A percentile compares a stretch with the other conserved stretches of the same genome.
phyloP scores from a whole-genome alignment of 1,139 yeast species.

The Suhomyces ambrosiae region DNA sequence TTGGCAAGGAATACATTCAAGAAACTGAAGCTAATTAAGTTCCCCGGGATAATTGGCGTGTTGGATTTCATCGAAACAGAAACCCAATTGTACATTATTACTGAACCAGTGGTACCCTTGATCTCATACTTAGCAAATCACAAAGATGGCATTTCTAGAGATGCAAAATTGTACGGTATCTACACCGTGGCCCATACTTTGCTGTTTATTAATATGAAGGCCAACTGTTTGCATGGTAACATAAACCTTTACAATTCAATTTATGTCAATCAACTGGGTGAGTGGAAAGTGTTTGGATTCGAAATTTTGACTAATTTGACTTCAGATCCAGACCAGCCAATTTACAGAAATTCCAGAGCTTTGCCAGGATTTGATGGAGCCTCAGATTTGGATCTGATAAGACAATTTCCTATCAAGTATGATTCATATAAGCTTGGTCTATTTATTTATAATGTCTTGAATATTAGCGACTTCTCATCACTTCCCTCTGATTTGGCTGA shows the following conservation, averaged over 20 bases:
- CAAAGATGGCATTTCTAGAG: conserved; percentile 26
- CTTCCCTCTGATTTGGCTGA: conserved; percentile 9
- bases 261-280: conserved; percentile 66
- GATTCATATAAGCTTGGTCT: conserved; percentile 70
- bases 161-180: conserved; percentile 59
- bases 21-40: conserved; percentile 65
- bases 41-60: conserved; percentile 76
- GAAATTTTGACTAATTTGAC: conserved; percentile 63
- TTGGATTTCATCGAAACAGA: conserved; percentile 74
- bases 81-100: conserved; percentile 62
- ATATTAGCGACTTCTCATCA: conserved; percentile 20
- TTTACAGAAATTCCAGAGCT: conserved; percentile 33
- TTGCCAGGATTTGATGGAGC: conserved; percentile 29
- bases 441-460: conserved; percentile 51
- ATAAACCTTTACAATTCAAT: conserved; percentile 55
- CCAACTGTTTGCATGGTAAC: conserved; percentile 67
- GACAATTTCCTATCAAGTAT: conserved; percentile 43
- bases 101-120: conserved; percentile 77
- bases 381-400: conserved; percentile 51
- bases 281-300: conserved; percentile 85
- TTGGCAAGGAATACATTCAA: conserved; percentile 67
- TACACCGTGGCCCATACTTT: conserved; percentile 58
- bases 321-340: conserved; percentile 53
- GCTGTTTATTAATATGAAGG: conserved; percentile 63
- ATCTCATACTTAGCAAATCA: conserved; percentile 30